A percentile compares a stretch with the other conserved stretches of the same genome.
Evolutionary conservation across 2,329 filamentous ascomycete genomes (phyloP).

Genomic region (Nothophoma quercina): DNA sequence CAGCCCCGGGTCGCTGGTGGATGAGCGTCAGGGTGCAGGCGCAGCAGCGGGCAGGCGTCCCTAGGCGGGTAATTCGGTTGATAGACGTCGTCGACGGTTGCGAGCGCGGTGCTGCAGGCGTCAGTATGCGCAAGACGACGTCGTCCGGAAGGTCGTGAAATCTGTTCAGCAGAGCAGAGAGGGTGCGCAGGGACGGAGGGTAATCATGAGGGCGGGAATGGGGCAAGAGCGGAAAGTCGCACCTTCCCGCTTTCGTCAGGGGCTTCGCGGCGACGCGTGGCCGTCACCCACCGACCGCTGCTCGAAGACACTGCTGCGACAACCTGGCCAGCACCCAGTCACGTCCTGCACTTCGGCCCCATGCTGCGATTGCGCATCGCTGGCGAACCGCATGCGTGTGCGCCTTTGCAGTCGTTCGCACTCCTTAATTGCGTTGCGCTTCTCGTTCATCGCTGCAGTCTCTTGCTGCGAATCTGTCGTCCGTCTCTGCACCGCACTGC

Average conservation of each 20-base stretch:
- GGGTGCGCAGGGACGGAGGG: conserved; percentile 17
- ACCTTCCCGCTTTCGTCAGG: conserved; percentile 20
- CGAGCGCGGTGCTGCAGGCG: conserved; percentile 18
- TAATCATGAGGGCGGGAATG: conserved; percentile 23
- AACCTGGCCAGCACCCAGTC: background rate
- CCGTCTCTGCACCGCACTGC: background rate
- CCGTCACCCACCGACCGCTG: conserved; percentile 8
- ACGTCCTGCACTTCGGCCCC: conserved; percentile 2
- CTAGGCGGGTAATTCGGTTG: background rate
- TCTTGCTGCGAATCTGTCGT: background rate
- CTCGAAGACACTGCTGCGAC: conserved; percentile 9
- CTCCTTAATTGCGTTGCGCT: background rate
- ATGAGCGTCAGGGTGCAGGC: conserved; percentile 19
- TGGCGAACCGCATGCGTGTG: background rate
- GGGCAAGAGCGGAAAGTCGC: conserved; percentile 20
- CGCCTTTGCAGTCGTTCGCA: background rate
- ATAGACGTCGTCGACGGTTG: conserved; percentile 9
- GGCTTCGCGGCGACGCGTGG: conserved; percentile 21
- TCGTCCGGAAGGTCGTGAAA: conserved; percentile 4
- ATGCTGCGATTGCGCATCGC: conserved; percentile 3
- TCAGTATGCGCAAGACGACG: conserved; percentile 19
- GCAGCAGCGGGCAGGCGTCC: conserved; percentile 13
- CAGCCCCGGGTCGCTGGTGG: conserved; percentile 19
- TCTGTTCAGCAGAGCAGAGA: conserved; percentile 12
- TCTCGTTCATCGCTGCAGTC: background rate